Percentiles rank a stretch among this genome's conserved stretches.
These are phyloP conservation scores for Fusarium brevicatenulatum DNA, from an alignment of 2,329 filamentous ascomycete genomes.

Conservation along the genomic window DNA sequence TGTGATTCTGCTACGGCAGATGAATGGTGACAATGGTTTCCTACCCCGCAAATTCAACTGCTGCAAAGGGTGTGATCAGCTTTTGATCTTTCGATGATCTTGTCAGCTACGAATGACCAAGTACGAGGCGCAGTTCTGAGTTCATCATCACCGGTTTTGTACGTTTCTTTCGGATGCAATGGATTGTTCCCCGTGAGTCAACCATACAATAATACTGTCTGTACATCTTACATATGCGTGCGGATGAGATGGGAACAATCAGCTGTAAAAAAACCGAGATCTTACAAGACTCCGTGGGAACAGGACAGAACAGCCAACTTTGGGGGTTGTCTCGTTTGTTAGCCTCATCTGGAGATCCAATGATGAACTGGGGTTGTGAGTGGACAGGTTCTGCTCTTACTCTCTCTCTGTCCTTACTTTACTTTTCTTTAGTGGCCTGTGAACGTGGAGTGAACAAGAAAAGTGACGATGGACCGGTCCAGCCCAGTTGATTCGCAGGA, in stretches of 20 bases:
- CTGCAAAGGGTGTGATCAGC: constrained; percentile 14
- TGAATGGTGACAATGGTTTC: constrained; percentile 22
- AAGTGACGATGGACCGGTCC: not conserved
- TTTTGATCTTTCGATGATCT: constrained; percentile 22
- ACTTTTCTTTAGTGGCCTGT: constrained; percentile 14
- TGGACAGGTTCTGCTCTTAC: not conserved
- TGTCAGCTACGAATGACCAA: constrained; percentile 15
- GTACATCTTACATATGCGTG: constrained; percentile 1
- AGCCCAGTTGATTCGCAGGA: not conserved
- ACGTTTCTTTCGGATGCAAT: constrained; percentile 19
- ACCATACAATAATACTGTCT: not conserved
- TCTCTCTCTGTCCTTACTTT: not conserved
- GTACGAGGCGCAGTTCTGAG: constrained; percentile 18
- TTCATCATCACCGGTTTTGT: not conserved
- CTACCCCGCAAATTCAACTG: constrained; percentile 28
- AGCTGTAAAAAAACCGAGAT: constrained; percentile 13
- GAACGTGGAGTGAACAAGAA: constrained; percentile 13
- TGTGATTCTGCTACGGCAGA: not conserved
- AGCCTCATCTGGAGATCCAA: constrained; percentile 16
- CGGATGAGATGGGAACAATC: constrained; percentile 10
- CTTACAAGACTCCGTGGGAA: not conserved
- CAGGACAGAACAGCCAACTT: not conserved
- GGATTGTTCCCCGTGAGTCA: not conserved
- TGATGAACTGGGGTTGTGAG: constrained; percentile 19
- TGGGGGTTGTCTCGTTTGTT: constrained; percentile 17